These are phyloP conservation scores for Bromus sterilis DNA, from an alignment of 176 grass and related monocot species.

Conservation along the genomic window DNA sequence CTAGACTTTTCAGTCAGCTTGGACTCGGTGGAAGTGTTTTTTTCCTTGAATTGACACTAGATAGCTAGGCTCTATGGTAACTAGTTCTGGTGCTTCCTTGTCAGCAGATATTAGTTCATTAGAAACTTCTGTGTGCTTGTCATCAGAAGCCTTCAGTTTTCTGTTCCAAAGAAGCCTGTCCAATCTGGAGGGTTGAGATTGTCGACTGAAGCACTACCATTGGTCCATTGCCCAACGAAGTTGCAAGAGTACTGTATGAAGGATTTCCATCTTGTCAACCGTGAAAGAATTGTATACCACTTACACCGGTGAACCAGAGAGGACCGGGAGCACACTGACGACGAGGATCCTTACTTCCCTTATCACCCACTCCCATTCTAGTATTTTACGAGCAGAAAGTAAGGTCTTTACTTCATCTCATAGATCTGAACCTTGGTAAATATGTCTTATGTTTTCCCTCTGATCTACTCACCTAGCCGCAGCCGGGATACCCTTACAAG, in stretches of 20 bases:
- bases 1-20: slow-evolving; percentile 6
- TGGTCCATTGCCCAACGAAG: slow-evolving; percentile 32
- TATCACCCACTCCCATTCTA: no score
- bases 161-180: slow-evolving; percentile 49
- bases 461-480: no score
- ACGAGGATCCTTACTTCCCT: no score
- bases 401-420: no score
- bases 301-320: no score
- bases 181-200: slow-evolving; percentile 32
- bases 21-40: slow-evolving; percentile 9
- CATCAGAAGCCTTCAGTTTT: slow-evolving; percentile 32
- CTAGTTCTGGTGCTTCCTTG: slow-evolving; percentile 27
- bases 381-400: no score
- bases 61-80: neutral
- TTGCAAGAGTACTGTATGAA: slow-evolving; percentile 7
- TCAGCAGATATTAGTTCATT: slow-evolving; percentile 28
- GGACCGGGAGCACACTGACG: no score
- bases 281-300: no score
- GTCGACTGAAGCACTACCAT: slow-evolving; percentile 15
- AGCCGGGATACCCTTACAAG: no score
- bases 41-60: slow-evolving; percentile 29
- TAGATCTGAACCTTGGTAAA: no score
- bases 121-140: slow-evolving; percentile 17
- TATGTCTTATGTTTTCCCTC: no score
- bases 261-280: slow-evolving; percentile 26